phyloP scores from a whole-genome alignment of 2,329 filamentous ascomycete species.

The Albifimbria verrucaria region DNA sequence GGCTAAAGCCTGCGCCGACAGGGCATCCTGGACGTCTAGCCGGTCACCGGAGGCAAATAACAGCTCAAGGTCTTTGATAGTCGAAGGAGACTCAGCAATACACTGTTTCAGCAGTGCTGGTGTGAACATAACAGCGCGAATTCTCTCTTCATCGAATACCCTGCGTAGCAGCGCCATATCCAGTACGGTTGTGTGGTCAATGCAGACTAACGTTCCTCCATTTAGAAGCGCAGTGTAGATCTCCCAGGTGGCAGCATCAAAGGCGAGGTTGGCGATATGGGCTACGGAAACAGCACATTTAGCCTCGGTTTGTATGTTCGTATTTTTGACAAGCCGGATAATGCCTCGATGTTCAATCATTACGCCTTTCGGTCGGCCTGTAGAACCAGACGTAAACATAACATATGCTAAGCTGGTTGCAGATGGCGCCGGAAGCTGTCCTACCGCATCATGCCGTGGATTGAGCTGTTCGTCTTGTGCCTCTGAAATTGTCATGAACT shows the following conservation, averaged over 20 bases:
- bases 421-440: background rate
- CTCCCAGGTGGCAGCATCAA: constrained; percentile 16
- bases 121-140: constrained; percentile 10
- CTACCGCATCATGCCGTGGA: background rate
- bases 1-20: background rate
- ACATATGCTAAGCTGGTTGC: constrained; percentile 14
- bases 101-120: constrained; percentile 17
- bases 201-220: constrained; percentile 9
- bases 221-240: constrained; percentile 13
- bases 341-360: background rate
- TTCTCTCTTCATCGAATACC: constrained; percentile 7
- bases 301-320: background rate
- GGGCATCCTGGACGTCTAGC: constrained; percentile 7
- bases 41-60: constrained; percentile 16
- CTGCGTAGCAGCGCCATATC: constrained; percentile 3
- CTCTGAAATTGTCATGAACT: constrained; percentile 7
- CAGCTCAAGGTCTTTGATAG: constrained; percentile 3
- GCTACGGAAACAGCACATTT: constrained; percentile 1
- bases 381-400: constrained; percentile 21
- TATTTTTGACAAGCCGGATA: constrained; percentile 2
- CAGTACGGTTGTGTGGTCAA: constrained; percentile 7
- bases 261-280: constrained; percentile 16
- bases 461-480: background rate
- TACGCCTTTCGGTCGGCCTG: constrained; percentile 17
- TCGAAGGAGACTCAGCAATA: constrained; percentile 8